Conservation (phyloP, 2,329 filamentous ascomycete genomes). For the Paecilomyces variotii region DNA sequence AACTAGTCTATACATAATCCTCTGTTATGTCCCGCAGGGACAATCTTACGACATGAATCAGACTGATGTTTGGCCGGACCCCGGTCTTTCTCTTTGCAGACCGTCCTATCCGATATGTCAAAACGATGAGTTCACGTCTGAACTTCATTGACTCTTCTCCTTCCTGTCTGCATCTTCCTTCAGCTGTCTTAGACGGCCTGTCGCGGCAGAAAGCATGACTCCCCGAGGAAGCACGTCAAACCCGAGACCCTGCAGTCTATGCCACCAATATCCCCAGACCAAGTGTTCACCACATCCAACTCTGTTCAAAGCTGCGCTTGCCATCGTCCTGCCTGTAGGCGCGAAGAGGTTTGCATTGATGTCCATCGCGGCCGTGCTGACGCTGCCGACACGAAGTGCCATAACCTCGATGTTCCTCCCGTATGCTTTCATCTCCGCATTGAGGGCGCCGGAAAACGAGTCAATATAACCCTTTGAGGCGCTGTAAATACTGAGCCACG, state of each 20-base stretch:
- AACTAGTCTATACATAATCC: no score
- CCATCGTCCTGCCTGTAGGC: slow-evolving; percentile 22
- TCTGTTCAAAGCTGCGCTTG: slow-evolving; percentile 22
- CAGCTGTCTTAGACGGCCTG: background rate
- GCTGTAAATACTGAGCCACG: slow-evolving; percentile 41
- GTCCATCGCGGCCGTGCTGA: slow-evolving; percentile 20
- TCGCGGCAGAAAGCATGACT: background rate
- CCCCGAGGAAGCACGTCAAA: background rate
- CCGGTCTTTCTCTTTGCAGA: no score
- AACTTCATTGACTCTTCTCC: background rate
- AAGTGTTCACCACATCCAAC: slow-evolving; percentile 26
- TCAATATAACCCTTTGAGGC: slow-evolving; percentile 41
- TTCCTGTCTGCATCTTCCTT: background rate
- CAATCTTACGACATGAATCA: background rate
- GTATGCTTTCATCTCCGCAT: slow-evolving; percentile 36
- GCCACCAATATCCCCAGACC: slow-evolving; percentile 24
- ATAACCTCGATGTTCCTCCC: slow-evolving; percentile 32
- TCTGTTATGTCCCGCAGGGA: no score
- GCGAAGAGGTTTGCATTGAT: slow-evolving; percentile 14
- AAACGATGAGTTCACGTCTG: background rate
- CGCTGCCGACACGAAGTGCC: slow-evolving; percentile 26
- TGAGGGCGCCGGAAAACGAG: slow-evolving; percentile 32
- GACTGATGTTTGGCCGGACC: background rate
- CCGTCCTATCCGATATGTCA: background rate
- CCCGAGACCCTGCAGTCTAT: slow-evolving; percentile 17